A percentile compares a stretch with the other conserved stretches of the same genome.
phyloP scores from a whole-genome alignment of 2,329 filamentous ascomycete genomes.

The Neopestalotiopsis sp. region DNA sequence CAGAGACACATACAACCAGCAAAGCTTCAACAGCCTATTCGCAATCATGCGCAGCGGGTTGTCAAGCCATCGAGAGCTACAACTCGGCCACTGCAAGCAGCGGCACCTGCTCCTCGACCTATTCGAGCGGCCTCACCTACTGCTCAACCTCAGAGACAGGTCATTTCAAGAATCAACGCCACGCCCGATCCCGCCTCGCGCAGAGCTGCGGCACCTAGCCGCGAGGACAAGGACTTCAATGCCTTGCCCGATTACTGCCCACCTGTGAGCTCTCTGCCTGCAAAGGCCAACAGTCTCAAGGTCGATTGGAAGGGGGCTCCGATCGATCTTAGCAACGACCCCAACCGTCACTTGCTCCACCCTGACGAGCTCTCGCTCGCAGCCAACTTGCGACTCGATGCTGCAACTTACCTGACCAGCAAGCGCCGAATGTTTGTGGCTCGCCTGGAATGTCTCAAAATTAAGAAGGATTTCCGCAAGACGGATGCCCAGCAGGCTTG shows the following conservation, averaged over 20 bases:
- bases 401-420: constrained; percentile 87
- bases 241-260: constrained; percentile 76
- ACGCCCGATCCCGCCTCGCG: constrained; percentile 56
- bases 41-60: constrained; percentile 38
- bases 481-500: constrained; percentile 96
- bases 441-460: constrained; percentile 69
- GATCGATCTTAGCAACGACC: constrained; percentile 77
- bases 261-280: constrained; percentile 67
- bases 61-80: constrained; percentile 31
- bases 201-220: constrained; percentile 65
- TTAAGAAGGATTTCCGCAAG: constrained; percentile 87
- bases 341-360: constrained; percentile 73
- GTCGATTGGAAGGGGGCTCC: constrained; percentile 86
- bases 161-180: constrained; percentile 42
- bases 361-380: constrained; percentile 79
- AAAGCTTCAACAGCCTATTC: constrained; percentile 39
- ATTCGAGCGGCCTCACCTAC: constrained; percentile 32
- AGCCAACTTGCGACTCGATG: constrained; percentile 80
- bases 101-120: constrained; percentile 33
- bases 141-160: constrained; percentile 30
- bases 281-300: constrained; percentile 74
- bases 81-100: constrained; percentile 34
- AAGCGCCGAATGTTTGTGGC: constrained; percentile 90
- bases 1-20: constrained; percentile 49
- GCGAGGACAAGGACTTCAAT: constrained; percentile 83